These are phyloP conservation scores for Sesbania bispinosa DNA, from an alignment of 306 rosid genomes.

Conservation along the genomic window DNA sequence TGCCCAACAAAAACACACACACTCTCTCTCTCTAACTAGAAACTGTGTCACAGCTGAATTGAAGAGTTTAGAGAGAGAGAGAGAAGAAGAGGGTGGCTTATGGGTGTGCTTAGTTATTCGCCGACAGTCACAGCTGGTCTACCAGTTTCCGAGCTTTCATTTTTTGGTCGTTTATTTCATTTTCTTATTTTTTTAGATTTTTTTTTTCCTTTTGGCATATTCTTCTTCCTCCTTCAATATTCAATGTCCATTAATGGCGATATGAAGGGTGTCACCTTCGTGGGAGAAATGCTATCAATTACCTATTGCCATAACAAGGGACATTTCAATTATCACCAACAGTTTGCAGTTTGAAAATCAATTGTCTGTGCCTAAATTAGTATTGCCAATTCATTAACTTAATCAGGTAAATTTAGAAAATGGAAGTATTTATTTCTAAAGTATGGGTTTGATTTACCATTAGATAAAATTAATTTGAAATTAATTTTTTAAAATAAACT, in stretches of 20 bases:
- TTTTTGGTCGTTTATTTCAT: not conserved
- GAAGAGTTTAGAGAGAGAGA: constrained; percentile 28
- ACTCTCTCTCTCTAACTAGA: constrained; percentile 15
- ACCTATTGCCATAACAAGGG: constrained; percentile 23
- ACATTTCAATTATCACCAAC: constrained; percentile 16
- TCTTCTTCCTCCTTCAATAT: not conserved
- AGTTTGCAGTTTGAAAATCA: not conserved
- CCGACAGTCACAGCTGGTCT: constrained; percentile 66
- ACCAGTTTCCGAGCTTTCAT: constrained; percentile 30
- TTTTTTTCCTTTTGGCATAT: not conserved
- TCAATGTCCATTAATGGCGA: constrained; percentile 28
- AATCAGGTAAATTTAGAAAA: not conserved
- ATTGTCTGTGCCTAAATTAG: not conserved
- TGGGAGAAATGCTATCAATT: constrained; percentile 10
- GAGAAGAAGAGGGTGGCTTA: constrained; percentile 17
- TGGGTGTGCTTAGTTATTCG: constrained; percentile 48
- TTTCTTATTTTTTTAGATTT: not conserved
- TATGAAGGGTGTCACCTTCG: constrained; percentile 27
- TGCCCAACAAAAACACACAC: not conserved
- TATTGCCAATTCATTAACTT: not conserved
- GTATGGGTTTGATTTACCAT: too few species aligned
- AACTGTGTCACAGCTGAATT: constrained; percentile 6
- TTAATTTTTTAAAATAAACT: too few species aligned
- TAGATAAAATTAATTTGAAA: too few species aligned
- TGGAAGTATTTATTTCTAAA: not conserved